Conservation (phyloP, 2,329 filamentous ascomycete genomes). For the Neopestalotiopsis rosae region DNA sequence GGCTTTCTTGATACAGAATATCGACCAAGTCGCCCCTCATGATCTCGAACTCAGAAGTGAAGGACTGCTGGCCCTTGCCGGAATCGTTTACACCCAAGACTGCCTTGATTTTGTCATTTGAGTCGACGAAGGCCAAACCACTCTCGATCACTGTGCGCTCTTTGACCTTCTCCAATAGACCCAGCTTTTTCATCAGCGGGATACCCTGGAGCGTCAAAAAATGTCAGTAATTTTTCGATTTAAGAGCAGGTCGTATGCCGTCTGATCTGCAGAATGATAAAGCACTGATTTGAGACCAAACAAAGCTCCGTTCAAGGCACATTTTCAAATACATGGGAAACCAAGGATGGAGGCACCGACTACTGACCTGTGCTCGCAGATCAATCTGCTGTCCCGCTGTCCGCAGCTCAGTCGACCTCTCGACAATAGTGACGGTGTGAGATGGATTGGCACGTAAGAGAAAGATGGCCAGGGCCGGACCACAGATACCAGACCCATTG, state of each 20-base stretch:
- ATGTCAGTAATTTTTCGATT: too few relatives aligned
- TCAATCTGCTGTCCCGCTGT: conserved; percentile 50
- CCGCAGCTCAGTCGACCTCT: conserved; percentile 43
- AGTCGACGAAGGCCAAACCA: conserved; percentile 53
- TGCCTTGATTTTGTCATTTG: conserved; percentile 42
- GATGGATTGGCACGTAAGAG: conserved; percentile 8
- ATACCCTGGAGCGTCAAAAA: conserved; percentile 32
- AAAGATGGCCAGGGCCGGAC: conserved; percentile 12
- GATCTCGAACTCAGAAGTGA: conserved; percentile 64
- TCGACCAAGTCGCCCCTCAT: conserved; percentile 61
- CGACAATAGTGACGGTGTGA: conserved; percentile 40
- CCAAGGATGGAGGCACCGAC: too few relatives aligned
- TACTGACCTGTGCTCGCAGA: conserved; percentile 39
- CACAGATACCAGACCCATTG: conserved; percentile 13
- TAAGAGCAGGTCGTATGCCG: too few relatives aligned
- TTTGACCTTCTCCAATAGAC: conserved; percentile 39
- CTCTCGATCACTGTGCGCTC: conserved; percentile 48
- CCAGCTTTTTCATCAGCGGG: conserved; percentile 42
- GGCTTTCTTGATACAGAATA: conserved; percentile 51
- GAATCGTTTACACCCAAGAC: conserved; percentile 44
- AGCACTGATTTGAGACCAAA: too few relatives aligned
- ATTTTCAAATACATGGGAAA: too few relatives aligned
- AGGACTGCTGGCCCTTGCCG: conserved; percentile 46
- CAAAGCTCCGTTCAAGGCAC: too few relatives aligned
- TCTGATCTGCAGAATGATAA: too few relatives aligned